Base-by-base conservation (phyloP, 305 asterid genomes). In the Rubia tinctorum region DNA sequence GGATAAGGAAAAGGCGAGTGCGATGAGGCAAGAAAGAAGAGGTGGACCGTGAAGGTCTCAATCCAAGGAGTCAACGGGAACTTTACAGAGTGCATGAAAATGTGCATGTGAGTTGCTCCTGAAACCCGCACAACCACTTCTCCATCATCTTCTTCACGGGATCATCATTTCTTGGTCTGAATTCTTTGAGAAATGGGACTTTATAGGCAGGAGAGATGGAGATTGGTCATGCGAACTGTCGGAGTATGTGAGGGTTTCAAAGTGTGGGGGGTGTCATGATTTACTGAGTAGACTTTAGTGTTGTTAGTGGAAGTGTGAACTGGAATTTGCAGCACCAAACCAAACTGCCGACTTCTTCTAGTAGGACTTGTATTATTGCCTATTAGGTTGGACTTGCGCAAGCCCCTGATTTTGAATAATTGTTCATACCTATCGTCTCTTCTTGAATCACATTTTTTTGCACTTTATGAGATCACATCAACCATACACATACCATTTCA, bases 41-140 rank as follows among this genome's bases (percentile, higher is more conserved):
- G 81, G 80, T 40, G 85, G 86, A 75, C 88, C 84, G 83, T 84
- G 84, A 81, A 84, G 72, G 90, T 84, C 91, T 75, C 83, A 83
- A 89, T 87, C 89, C 39, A 79, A 74, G 70, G 84, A 85, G 98
- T 92, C 98, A 92, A 90, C 96, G 78, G 77, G 72, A 69, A 62
- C 80, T 83, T 76, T 77, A 86, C 88, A 88, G 86, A 37, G 68
- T 63, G 68, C 45, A 58, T 58, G 63, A 22, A 51, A 51, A 20
- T 58, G 63, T 58, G 63, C 63, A 58, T 63, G 68, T 63, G 45
- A 13, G 42, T 12, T 27, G 43, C 65, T 75, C 69, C 66, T 23
- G 49, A 66, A 71, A 85, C 89, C 82, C 82, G 89, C 88, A 87
- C 91, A 75, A 71, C 80, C 83, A 82, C 73, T 78, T 49, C 45